Evolutionary conservation across 768 basidiomycete species (phyloP).

Genomic region (Suillus placidus): DNA sequence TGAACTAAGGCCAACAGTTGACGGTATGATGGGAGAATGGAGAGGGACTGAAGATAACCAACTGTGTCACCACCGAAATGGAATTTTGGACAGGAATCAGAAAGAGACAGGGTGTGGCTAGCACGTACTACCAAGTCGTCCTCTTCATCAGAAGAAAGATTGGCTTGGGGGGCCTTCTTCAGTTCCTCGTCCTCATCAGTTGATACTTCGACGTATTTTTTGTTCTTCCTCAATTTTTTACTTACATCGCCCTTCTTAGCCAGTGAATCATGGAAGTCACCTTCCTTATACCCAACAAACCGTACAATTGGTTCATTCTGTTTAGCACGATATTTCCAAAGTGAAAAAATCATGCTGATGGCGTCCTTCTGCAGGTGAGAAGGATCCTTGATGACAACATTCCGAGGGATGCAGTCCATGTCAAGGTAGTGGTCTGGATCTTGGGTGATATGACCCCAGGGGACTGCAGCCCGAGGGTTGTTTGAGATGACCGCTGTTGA

Average conservation of each 20-base stretch:
- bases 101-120: neutral
- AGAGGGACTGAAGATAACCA: neutral
- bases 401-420: neutral
- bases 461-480: neutral
- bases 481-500: neutral
- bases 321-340: too few species aligned
- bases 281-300: too few species aligned
- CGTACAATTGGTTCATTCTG: too few species aligned
- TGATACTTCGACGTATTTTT: neutral
- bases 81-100: neutral
- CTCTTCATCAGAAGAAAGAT: neutral
- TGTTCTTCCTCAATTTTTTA: neutral
- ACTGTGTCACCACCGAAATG: neutral
- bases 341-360: too few species aligned
- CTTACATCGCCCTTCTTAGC: neutral
- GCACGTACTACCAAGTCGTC: neutral
- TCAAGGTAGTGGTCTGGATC: neutral
- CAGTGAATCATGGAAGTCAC: too few species aligned
- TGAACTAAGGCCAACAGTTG: neutral
- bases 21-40: neutral
- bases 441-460: neutral
- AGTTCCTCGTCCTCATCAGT: neutral
- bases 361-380: too few species aligned
- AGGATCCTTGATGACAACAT: too few species aligned
- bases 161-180: neutral